Conservation (phyloP, 2,329 filamentous ascomycete genomes). For the Fusarium sp. region DNA sequence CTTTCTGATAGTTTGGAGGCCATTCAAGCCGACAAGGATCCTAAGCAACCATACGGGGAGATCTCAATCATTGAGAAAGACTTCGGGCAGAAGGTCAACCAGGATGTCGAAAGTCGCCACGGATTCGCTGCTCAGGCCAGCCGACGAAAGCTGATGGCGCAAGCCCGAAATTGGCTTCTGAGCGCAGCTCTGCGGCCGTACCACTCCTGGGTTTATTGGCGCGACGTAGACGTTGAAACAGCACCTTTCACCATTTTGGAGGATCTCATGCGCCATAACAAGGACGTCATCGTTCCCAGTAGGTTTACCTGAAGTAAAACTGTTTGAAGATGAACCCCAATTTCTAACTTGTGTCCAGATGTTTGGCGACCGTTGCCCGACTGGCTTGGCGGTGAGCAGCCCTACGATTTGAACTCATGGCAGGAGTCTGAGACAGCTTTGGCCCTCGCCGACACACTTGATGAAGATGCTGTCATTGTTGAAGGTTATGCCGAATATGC, state of each 20-base stretch:
- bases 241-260: slow-evolving; percentile 96
- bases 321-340: background rate
- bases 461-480: slow-evolving; percentile 98
- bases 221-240: slow-evolving; percentile 97
- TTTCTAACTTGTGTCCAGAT: slow-evolving; percentile 63
- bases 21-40: slow-evolving; percentile 82
- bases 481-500: slow-evolving; percentile 99
- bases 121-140: slow-evolving; percentile 96
- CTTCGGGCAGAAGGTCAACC: slow-evolving; percentile 96
- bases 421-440: slow-evolving; percentile 98
- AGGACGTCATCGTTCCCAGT: slow-evolving; percentile 99
- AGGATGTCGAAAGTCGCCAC: slow-evolving; percentile 96
- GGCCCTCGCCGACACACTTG: slow-evolving; percentile 90
- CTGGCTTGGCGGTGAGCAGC: slow-evolving; percentile 98
- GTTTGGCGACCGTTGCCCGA: slow-evolving; percentile 99
- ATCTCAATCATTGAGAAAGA: slow-evolving; percentile 99
- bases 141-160: slow-evolving; percentile 95
- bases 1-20: slow-evolving; percentile 79
- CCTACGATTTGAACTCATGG: slow-evolving; percentile 98
- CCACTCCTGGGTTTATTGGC: slow-evolving; percentile 99
- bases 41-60: slow-evolving; percentile 87
- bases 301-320: slow-evolving; percentile 53
- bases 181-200: slow-evolving; percentile 93
- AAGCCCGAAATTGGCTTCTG: slow-evolving; percentile 95
- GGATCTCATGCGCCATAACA: slow-evolving; percentile 98